Conservation (phyloP, 2,329 filamentous ascomycete species). For the Trichoderma harzianum region DNA sequence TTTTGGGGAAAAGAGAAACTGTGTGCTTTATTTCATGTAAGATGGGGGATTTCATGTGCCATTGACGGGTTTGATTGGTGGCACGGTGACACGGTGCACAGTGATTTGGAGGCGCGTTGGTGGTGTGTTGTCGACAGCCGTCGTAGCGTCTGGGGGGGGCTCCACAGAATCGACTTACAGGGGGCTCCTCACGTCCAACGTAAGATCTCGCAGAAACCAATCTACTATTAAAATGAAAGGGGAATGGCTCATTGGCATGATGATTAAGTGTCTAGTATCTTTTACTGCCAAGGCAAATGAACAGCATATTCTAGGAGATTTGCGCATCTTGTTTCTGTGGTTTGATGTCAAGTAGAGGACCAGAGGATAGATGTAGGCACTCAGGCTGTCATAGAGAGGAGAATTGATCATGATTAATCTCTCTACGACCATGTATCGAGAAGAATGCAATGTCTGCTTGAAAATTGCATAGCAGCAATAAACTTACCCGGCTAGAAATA, state of each 20-base stretch:
- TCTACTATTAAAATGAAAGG: neutral
- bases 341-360: neutral
- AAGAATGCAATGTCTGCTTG: no score
- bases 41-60: neutral
- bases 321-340: neutral
- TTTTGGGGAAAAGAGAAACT: neutral
- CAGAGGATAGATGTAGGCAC: no score
- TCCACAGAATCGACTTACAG: neutral
- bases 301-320: neutral
- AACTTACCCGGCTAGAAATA: neutral
- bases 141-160: neutral
- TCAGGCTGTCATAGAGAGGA: neutral
- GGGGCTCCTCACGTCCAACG: neutral
- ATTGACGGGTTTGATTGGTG: neutral
- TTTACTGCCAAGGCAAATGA: neutral
- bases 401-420: no score
- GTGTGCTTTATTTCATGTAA: neutral
- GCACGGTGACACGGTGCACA: neutral
- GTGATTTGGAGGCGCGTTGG: neutral
- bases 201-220: neutral
- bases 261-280: no score
- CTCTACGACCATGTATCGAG: no score
- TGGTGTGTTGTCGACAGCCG: neutral
- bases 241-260: neutral
- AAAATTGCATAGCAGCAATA: no score